Base-by-base conservation (phyloP, 805 yeast genomes). In the Ogataea philodendri region DNA sequence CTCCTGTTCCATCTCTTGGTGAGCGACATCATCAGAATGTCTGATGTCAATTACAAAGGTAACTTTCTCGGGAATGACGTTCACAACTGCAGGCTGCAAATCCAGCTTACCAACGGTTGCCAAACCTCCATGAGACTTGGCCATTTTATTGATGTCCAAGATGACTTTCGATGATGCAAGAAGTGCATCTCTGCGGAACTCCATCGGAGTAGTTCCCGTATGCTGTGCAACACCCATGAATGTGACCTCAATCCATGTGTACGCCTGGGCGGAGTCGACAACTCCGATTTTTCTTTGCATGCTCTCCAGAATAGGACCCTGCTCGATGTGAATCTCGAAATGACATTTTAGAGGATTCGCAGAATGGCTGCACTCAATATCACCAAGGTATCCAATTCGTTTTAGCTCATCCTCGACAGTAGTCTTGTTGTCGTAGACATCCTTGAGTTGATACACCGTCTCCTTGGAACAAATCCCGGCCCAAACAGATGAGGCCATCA, bases 271-370 rank as follows among this genome's bases (percentile, higher is more conserved):
- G 21, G 83, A 84, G 9, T 65, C 65, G 7, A 81, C 87, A 29
- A 81, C 63, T 21, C 89, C 89, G 38, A 81, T 73, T 39, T 69
- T 69, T 49, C 74, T 73, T 4, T 67, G 50, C 20, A 67, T 69
- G 15, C 68, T 67, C 52, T 81, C 86, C 32, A 81, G 65, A 24
- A 79, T 67, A 9, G 88, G 88, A 5, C 89, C 89, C 57, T 81
- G 89, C 51, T 81, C 88, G 42, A 81, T 81, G 52, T 81, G 89
- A 36, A 81, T 63, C 55, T 81, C 89, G 54, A 81, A 81, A 57
- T 81, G 87, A 7, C 83, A 81, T 14, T 76, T 74, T 15, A 81
- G 60, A 13, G 82, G 83, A 44, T 72, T 75, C 15, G 54, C 61
- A 43, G 64, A 48, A 52, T 73, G 67, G 9, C 69, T 61, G 14